These are phyloP conservation scores for Rhizomucor pusillus DNA, from an alignment of 371 early-diverging fungal species.

Conservation along the genomic window DNA sequence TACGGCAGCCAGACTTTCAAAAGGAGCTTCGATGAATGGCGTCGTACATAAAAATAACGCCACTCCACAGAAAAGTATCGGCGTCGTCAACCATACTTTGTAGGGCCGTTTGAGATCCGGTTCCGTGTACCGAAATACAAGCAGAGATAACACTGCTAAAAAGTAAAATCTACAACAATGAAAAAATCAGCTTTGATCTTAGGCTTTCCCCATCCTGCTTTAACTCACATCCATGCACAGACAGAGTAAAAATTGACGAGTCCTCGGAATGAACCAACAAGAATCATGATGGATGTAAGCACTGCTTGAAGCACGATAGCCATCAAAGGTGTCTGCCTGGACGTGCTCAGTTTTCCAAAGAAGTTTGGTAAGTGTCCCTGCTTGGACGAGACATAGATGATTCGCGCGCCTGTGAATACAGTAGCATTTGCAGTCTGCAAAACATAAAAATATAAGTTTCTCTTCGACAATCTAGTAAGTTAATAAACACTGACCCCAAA, in stretches of 20 bases:
- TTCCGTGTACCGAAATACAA: constrained; percentile 58
- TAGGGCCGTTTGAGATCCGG: constrained; percentile 64
- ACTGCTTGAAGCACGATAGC: constrained; percentile 65
- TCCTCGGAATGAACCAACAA: constrained; percentile 63
- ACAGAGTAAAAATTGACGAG: constrained; percentile 77
- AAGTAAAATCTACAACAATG: constrained; percentile 35
- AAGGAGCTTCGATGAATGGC: constrained; percentile 61
- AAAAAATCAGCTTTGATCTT: not conserved
- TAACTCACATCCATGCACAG: constrained; percentile 68
- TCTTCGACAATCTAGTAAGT: not conserved
- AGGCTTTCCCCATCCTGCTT: too few species aligned
- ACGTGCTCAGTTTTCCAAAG: constrained; percentile 61
- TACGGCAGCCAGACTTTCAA: constrained; percentile 49
- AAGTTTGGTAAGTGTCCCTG: constrained; percentile 70
- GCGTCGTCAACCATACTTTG: constrained; percentile 59
- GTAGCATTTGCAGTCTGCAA: constrained; percentile 69
- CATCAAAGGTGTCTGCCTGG: constrained; percentile 66
- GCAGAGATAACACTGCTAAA: constrained; percentile 49
- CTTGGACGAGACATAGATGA: constrained; percentile 69
- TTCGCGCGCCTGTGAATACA: constrained; percentile 72
- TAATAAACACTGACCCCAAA: constrained; percentile 53
- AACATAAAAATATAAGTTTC: not conserved
- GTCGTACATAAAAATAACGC: constrained; percentile 60
- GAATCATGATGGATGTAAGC: constrained; percentile 62
- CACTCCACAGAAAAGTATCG: constrained; percentile 55